Base-by-base conservation (phyloP, 2,329 filamentous ascomycete species). In the Lecanicillium sp. region DNA sequence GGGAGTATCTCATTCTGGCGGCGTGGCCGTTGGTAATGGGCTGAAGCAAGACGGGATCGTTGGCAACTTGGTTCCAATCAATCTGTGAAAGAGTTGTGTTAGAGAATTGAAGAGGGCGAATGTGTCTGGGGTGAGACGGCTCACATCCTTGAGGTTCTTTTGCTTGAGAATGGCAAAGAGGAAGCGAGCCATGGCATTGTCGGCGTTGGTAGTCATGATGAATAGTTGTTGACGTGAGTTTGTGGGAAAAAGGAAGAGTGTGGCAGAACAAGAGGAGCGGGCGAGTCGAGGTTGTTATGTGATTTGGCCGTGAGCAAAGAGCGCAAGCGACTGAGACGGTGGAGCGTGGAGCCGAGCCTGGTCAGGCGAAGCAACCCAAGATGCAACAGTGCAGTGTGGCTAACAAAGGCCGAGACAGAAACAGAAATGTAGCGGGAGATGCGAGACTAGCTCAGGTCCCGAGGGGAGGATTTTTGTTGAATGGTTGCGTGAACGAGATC, bases 21-120 rank as follows among this genome's bases (percentile, higher is more conserved):
- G 78, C 78, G 60, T 81, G 78, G 37, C 78, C 78, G 56, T 81
- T 81, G 52, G 75, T 71, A 51, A 81, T 80, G 55, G 71, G 67
- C 42, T 78, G 69, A 20, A 71, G 53, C 9, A 81, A 67, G 40
- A 77, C 68, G 17, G 77, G 75, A 51, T 79, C 74, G 29, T 67
- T 61, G 45, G 78, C 78, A 37, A 81, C 78, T 58, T 70, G 62
- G 51, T 74, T 74, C 78, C 78, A 81, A 59, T 81, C 74, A 56
- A 81, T 78, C 78, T 81, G 48, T 19, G 41, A 21, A 37, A 47
- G 40, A 52, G 56, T 58, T 48, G 55, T 50, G 50, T n/a, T n/a
- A 26, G 20, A 5, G 36, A 5, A 40, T 60, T 42, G 62, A 56
- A 35, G 8, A 50, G 12, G 11, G 9, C 39, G 15, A 33, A 29